A percentile compares a stretch with the other conserved stretches of the same genome.
Conservation (phyloP, 805 yeast species). For the Myxozyma sirexii region DNA sequence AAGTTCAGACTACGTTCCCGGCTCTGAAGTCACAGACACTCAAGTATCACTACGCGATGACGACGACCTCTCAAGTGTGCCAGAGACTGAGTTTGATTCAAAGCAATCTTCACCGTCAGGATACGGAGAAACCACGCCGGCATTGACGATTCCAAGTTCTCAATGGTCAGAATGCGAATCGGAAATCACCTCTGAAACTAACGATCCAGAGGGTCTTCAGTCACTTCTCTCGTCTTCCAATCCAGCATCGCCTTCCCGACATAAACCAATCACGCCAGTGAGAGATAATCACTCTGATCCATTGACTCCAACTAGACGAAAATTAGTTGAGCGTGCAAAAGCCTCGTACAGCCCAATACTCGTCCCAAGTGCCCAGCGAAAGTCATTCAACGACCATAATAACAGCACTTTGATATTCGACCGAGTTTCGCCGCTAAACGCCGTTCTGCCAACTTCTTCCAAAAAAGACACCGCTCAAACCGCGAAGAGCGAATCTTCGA, state of each 20-base stretch:
- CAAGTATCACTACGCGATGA: background rate
- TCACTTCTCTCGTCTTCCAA: background rate
- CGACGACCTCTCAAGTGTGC: background rate
- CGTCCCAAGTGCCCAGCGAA: conserved; percentile 11
- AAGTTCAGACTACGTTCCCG: background rate
- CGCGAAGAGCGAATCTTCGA: too few relatives aligned
- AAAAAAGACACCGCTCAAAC: background rate
- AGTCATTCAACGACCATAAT: background rate
- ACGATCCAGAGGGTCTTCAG: conserved; percentile 5
- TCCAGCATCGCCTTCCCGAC: background rate
- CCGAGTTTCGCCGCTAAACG: background rate
- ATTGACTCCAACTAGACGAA: conserved; percentile 1
- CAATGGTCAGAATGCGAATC: conserved; percentile 26
- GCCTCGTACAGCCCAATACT: conserved; percentile 7
- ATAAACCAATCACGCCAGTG: background rate
- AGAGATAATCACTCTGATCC: background rate
- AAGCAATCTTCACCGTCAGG: background rate
- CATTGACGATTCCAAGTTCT: conserved; percentile 16
- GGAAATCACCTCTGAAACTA: background rate
- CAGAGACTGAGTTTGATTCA: background rate
- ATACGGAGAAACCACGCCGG: background rate
- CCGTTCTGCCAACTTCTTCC: background rate
- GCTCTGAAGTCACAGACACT: background rate
- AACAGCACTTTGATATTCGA: background rate
- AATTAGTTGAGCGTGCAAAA: background rate